Percentiles rank a stretch among this genome's conserved stretches.
phyloP scores from a whole-genome alignment of 768 basidiomycete species.

The Amanita jacksonii region DNA sequence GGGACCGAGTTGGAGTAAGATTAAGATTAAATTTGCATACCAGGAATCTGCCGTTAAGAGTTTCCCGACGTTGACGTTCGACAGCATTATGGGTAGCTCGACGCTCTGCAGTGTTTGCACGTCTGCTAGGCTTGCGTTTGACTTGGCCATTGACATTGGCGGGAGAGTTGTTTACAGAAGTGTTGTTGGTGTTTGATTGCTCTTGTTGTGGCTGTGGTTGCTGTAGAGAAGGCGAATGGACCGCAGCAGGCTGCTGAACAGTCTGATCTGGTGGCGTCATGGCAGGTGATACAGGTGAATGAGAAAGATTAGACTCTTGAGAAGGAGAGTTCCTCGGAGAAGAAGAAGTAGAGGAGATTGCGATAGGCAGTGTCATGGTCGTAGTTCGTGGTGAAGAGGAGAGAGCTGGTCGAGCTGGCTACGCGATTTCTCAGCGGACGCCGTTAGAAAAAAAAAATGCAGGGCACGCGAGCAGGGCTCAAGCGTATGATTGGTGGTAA shows the following conservation, averaged over 20 bases:
- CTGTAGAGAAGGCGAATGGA: slow-evolving; percentile 14
- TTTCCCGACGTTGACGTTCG: slow-evolving; percentile 88
- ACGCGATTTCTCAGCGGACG: slow-evolving; percentile 40
- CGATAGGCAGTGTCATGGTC: slow-evolving; percentile 28
- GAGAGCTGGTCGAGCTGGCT: too few relatives aligned
- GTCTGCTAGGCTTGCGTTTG: slow-evolving; percentile 77
- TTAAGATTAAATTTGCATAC: slow-evolving; percentile 33
- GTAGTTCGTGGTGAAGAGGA: slow-evolving; percentile 16
- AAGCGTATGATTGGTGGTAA: slow-evolving; percentile 37
- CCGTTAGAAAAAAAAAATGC: slow-evolving; percentile 14
- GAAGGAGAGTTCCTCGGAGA: slow-evolving; percentile 17
- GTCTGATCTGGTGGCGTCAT: slow-evolving; percentile 16
- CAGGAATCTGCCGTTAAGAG: slow-evolving; percentile 86
- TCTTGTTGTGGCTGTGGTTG: slow-evolving; percentile 10
- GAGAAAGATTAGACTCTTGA: slow-evolving; percentile 27
- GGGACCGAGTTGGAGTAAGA: too few relatives aligned
- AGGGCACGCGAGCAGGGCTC: slow-evolving; percentile 57
- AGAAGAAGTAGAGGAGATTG: slow-evolving; percentile 17
- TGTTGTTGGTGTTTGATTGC: slow-evolving; percentile 10
- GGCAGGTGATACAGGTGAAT: slow-evolving; percentile 34
- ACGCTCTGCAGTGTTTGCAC: slow-evolving; percentile 95
- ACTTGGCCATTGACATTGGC: slow-evolving; percentile 24
- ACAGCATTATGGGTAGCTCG: slow-evolving; percentile 96
- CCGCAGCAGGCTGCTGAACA: slow-evolving; percentile 6
- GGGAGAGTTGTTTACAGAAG: slow-evolving; percentile 13